Conservation (phyloP, 2,329 filamentous ascomycete genomes). For the Ophiocordyceps camponoti-rufipedis region DNA sequence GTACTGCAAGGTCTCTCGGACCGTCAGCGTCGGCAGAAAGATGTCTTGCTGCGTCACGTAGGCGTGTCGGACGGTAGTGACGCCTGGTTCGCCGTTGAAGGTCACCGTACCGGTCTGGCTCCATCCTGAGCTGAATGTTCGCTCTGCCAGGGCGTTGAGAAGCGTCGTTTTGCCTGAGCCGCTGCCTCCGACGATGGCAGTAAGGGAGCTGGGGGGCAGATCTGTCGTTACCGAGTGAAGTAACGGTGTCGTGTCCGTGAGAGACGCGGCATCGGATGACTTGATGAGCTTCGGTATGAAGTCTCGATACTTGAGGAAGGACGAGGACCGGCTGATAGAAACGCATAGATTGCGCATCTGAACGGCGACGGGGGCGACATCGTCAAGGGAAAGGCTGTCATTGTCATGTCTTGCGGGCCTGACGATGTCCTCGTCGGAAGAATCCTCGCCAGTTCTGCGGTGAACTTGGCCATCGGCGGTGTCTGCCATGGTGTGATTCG, state of each 20-base stretch:
- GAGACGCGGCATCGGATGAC: slow-evolving; percentile 13
- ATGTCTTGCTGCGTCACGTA: slow-evolving; percentile 68
- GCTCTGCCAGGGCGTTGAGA: slow-evolving; percentile 52
- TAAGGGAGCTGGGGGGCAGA: slow-evolving; percentile 47
- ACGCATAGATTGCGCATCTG: slow-evolving; percentile 35
- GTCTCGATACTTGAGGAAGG: slow-evolving; percentile 20
- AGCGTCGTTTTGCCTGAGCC: slow-evolving; percentile 58
- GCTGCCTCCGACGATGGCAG: slow-evolving; percentile 58
- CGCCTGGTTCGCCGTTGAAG: slow-evolving; percentile 41
- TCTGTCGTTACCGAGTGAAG: slow-evolving; percentile 45
- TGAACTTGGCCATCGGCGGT: too few species aligned
- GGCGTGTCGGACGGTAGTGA: slow-evolving; percentile 38
- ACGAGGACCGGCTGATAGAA: slow-evolving; percentile 34
- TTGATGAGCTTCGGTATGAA: slow-evolving; percentile 14
- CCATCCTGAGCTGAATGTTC: slow-evolving; percentile 38
- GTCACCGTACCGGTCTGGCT: slow-evolving; percentile 33
- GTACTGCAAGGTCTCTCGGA: slow-evolving; percentile 57
- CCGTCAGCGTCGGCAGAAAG: slow-evolving; percentile 53
- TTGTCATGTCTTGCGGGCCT: slow-evolving; percentile 14
- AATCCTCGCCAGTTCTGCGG: too few species aligned
- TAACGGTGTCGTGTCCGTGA: slow-evolving; percentile 26
- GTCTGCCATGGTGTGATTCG: too few species aligned
- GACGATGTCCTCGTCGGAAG: not conserved
- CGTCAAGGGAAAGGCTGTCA: slow-evolving; percentile 23
- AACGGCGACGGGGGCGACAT: slow-evolving; percentile 37